A percentile compares a stretch with the other conserved stretches of the same genome.
Evolutionary conservation across 352 stramenopile species (phyloP).

Genomic region (Pythium vanterpoolii): DNA sequence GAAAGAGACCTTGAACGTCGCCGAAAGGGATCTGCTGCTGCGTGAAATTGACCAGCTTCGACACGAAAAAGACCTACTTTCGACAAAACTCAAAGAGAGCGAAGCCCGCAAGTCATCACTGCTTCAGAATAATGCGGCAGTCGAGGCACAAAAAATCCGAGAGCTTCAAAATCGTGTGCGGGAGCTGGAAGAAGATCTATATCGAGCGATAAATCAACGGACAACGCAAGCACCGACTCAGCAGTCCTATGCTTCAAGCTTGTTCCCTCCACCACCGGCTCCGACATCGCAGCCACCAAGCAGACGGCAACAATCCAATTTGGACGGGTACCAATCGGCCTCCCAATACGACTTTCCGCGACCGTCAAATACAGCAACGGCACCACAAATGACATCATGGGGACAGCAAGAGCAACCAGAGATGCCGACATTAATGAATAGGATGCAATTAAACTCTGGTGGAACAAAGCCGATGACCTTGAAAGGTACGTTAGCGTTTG

Average conservation of each 20-base stretch:
- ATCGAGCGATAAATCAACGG: background rate
- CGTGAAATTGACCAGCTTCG: slow-evolving; percentile 33
- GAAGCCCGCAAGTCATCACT: slow-evolving; percentile 19
- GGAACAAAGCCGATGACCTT: slow-evolving; percentile 20
- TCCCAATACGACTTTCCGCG: background rate
- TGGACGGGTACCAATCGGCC: background rate
- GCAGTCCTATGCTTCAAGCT: background rate
- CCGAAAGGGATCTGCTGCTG: slow-evolving; percentile 33
- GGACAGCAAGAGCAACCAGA: background rate
- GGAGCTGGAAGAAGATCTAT: slow-evolving; percentile 31
- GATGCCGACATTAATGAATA: slow-evolving; percentile 6
- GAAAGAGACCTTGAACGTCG: slow-evolving; percentile 27
- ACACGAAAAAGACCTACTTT: slow-evolving; percentile 30
- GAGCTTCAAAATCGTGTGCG: slow-evolving; percentile 26
- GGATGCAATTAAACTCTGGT: background rate
- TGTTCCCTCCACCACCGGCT: background rate
- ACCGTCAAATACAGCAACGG: background rate
- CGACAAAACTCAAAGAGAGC: slow-evolving; percentile 25
- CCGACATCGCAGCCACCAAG: slow-evolving; percentile 2
- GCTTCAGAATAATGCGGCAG: slow-evolving; percentile 16
- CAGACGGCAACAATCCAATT: background rate
- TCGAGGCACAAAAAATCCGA: slow-evolving; percentile 14
- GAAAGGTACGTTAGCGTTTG: slow-evolving; percentile 20
- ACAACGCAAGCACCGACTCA: background rate
- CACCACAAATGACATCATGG: background rate